Conservation (phyloP, 345 rosid species). For the Salix udensis region DNA sequence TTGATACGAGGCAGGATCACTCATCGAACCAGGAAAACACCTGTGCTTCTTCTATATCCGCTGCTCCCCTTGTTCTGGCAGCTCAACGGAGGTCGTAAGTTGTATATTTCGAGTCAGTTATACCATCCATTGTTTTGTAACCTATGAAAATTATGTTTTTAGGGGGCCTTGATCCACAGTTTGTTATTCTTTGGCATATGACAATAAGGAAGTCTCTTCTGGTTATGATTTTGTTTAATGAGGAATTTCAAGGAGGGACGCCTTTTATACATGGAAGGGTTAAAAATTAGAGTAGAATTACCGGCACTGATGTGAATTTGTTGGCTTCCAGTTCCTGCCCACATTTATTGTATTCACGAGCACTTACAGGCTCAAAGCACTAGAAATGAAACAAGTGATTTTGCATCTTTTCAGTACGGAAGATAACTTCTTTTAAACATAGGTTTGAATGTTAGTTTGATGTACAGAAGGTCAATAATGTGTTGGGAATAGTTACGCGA, state of each 20-base stretch:
- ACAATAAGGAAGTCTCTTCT: conserved; percentile 20
- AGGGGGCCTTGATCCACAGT: no score
- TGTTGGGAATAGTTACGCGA: no score
- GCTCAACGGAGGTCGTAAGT: conserved; percentile 25
- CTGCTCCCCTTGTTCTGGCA: conserved; percentile 15
- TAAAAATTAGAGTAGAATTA: background rate
- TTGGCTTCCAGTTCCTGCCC: background rate
- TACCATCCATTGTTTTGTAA: conserved; percentile 34
- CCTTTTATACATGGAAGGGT: conserved; percentile 9
- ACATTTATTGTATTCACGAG: background rate
- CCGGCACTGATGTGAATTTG: no score
- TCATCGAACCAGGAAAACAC: conserved; percentile 9
- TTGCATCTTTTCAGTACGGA: background rate
- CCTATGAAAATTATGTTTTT: conserved; percentile 14
- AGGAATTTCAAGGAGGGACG: conserved; percentile 8
- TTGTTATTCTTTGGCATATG: conserved; percentile 21
- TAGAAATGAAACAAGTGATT: conserved; percentile 7
- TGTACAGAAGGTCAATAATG: no score
- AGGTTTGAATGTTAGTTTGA: background rate
- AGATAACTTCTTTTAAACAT: no score
- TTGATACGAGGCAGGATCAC: conserved; percentile 21
- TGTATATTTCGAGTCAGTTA: conserved; percentile 39
- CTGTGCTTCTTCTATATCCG: background rate
- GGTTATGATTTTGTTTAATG: conserved; percentile 2
- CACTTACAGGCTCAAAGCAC: background rate